These are phyloP conservation scores for Penicillium alfredii DNA, from an alignment of 495 filamentous ascomycete genomes.

Conservation along the genomic window DNA sequence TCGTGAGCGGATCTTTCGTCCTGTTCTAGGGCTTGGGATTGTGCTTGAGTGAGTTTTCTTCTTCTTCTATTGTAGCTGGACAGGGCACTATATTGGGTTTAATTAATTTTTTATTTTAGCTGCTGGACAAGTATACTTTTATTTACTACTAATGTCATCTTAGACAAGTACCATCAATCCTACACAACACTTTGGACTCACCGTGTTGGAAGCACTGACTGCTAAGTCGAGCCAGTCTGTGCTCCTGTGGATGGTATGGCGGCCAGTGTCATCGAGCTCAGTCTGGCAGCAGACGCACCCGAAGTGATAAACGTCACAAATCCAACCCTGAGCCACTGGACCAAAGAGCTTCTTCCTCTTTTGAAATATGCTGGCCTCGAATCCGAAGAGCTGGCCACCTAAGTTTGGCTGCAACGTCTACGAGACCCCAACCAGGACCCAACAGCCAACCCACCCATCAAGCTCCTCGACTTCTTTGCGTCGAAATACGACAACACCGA, in stretches of 20 bases:
- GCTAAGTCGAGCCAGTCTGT: no score
- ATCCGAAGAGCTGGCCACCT: slow-evolving; percentile 39
- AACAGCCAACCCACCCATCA: slow-evolving; percentile 38
- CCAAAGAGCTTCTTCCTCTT: slow-evolving; percentile 41
- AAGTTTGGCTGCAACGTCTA: slow-evolving; percentile 45
- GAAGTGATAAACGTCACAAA: slow-evolving; percentile 40
- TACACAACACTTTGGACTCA: no score
- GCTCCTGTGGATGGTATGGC: slow-evolving; percentile 57
- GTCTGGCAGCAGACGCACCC: slow-evolving; percentile 9
- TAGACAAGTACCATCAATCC: no score
- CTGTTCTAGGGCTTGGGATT: no score
- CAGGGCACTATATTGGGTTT: no score
- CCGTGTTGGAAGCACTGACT: no score
- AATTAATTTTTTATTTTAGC: no score
- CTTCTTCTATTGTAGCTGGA: no score
- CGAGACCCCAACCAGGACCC: slow-evolving; percentile 29
- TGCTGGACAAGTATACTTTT: no score
- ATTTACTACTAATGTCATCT: no score
- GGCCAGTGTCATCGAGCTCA: slow-evolving; percentile 24
- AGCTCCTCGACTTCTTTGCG: slow-evolving; percentile 43
- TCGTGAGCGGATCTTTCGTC: no score
- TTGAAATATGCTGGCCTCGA: slow-evolving; percentile 33
- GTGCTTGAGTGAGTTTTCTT: no score
- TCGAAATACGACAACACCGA: slow-evolving; percentile 37
- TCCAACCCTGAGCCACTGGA: slow-evolving; percentile 44